Base-by-base conservation (phyloP, 257 asterid genomes). In the Pogostemon cablin region DNA sequence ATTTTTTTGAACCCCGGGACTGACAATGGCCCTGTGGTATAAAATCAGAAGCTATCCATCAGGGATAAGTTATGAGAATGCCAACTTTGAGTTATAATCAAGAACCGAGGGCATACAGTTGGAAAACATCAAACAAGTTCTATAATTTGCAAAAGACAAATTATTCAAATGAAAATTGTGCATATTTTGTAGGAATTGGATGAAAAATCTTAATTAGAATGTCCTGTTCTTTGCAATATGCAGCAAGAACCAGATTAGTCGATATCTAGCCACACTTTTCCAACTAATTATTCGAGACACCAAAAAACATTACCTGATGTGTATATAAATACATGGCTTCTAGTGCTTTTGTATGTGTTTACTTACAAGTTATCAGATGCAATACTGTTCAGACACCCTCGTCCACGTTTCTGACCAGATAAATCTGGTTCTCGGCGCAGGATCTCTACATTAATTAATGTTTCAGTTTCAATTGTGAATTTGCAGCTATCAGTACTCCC, bases 361-460 rank as follows among this genome's bases (percentile, higher is more conserved):
- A 74, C 83, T 74, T 60, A 79, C 83, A 53, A 35, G n/a, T 60
- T 42, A n/a, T 67, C 44, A 4, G 72, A 20, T 60, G 39, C 0
- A 57, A 17, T 49, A 62, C 56, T 81, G 59, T 25, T 54, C 3
- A 75, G 79, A 44, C 79, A 79, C 39, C 81, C 81, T 75, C 80
- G 78, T 50, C 74, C 72, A 3, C 81, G 78, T 52, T 75, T 81
- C 77, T 25, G 60, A 3, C 38, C 38, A 17, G 38, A 4, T 9
- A 25, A 25, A 25, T 25, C 32, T 25, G 32, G 32, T 25, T 25
- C 32, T 2, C 32, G 32, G 32, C 11, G 64, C 39, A 64, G 53
- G 35, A 78, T 62, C 69, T 79, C 47, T 4, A 73, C 80, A n/a
- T 73, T 53, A 17, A 73, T 35, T 7, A 12, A 10, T 9, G 25